These are phyloP conservation scores for Maudiozyma humilis DNA, from an alignment of 1,139 yeast genomes.

Conservation along the genomic window DNA sequence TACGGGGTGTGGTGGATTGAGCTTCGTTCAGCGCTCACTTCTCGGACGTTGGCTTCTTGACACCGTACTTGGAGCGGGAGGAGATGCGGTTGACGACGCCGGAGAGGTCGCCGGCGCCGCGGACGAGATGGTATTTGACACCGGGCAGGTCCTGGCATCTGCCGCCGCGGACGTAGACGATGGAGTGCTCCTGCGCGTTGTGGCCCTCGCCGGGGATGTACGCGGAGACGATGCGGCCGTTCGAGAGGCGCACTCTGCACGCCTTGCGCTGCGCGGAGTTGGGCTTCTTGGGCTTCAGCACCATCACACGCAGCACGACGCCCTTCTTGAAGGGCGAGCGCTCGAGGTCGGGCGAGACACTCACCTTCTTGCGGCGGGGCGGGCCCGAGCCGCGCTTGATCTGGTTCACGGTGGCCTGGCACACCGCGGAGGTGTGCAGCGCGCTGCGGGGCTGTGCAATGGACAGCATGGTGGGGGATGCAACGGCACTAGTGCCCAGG, in stretches of 20 bases:
- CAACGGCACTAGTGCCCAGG: too few relatives aligned
- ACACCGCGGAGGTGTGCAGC: conserved; percentile 14
- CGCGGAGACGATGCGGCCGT: conserved; percentile 83
- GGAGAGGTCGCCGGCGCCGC: conserved; percentile 90
- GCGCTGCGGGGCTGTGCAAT: conserved; percentile 9
- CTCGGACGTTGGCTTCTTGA: conserved; percentile 59
- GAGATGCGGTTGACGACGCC: conserved; percentile 92
- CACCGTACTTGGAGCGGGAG: conserved; percentile 90
- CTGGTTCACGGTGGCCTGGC: conserved; percentile 61
- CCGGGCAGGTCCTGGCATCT: conserved; percentile 98
- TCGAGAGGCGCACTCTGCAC: conserved; percentile 86
- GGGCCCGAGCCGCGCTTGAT: conserved; percentile 57
- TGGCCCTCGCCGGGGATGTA: conserved; percentile 99
- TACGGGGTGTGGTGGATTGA: too few relatives aligned
- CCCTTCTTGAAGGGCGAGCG: conserved; percentile 80
- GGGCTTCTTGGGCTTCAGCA: conserved; percentile 93
- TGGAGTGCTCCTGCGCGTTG: conserved; percentile 96
- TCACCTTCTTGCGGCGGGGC: conserved; percentile 42
- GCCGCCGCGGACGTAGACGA: conserved; percentile 93
- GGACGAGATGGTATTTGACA: conserved; percentile 85
- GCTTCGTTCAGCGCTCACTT: too few relatives aligned
- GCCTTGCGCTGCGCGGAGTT: conserved; percentile 97
- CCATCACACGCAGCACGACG: conserved; percentile 90
- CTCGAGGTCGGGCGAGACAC: conserved; percentile 78
- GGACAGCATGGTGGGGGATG: too few relatives aligned